These are phyloP conservation scores for Teratosphaeria epicoccoides DNA, from an alignment of 2,329 filamentous ascomycete genomes.

Conservation along the genomic window DNA sequence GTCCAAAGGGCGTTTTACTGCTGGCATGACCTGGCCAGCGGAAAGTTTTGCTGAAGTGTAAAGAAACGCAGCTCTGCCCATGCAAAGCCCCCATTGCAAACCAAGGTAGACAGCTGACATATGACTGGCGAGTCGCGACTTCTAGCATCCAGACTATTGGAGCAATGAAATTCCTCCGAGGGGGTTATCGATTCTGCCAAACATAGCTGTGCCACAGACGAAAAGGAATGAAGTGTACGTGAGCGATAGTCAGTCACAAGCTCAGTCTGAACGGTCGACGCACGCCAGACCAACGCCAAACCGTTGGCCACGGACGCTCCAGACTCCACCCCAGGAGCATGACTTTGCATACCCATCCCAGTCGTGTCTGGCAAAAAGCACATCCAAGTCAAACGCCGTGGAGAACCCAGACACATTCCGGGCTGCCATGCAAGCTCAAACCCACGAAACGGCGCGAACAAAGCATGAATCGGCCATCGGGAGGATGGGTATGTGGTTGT, in stretches of 20 bases:
- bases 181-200: background rate
- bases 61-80: background rate
- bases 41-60: background rate
- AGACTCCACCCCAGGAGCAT: too few relatives aligned
- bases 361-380: background rate
- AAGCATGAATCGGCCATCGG: background rate
- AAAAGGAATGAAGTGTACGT: background rate
- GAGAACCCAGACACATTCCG: background rate
- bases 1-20: background rate
- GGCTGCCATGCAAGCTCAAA: background rate
- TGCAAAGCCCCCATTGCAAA: background rate
- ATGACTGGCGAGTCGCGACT: background rate
- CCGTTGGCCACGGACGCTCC: too few relatives aligned
- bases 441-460: background rate
- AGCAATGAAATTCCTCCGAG: too few relatives aligned
- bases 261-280: background rate
- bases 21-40: background rate
- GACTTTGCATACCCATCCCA: background rate
- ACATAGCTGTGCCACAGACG: background rate
- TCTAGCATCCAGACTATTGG: too few relatives aligned
- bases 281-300: background rate
- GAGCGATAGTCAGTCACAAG: background rate
- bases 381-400: background rate
- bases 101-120: background rate
- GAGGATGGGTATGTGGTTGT: background rate